Evolutionary conservation across 495 filamentous ascomycete genomes (phyloP), one percentile per base, ranked within the genome.

Genomic region (Tricharina praecox): DNA sequence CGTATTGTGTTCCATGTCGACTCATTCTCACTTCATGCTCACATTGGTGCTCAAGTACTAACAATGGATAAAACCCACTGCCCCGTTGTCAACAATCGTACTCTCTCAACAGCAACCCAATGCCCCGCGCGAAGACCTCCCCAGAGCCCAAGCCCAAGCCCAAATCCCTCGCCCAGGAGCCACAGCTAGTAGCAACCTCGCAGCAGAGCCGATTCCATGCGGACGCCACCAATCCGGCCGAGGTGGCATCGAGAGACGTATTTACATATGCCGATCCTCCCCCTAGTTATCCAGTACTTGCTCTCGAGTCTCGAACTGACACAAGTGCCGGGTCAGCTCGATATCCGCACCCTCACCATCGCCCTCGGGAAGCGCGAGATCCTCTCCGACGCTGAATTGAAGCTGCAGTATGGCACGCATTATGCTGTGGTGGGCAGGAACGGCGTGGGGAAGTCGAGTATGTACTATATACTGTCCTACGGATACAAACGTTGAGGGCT

Each of bases 401-500:
- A 74, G 30, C 65, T 90, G 20, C 80, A 84, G 56, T 71, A 71
- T 9, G 80, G 81, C 0, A 64, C 74, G 21, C 70, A 77, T 40
- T 87, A 87, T 66, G 82, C 78, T 0, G 62, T 90, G 7, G 64
- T 86, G 18, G 82, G 82, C 0, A 67, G 80, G 19, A 90, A 90
- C 66, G 83, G 83, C 1, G 74, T 75, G 3, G 83, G 83, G 4
- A 90, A 90, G 61, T 82, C 78, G 15, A 90, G 78, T 82, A 56
- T 63, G 74, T 53, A 19, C n/a, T n/a, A n/a, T n/a, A n/a, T n/a
- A n/a, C n/a, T n/a, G n/a, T n/a, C n/a, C n/a, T 34, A 8, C 8
- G 19, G 28, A 19, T 35, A 20, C 15, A 23, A 24, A 13, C n/a
- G 5, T 40, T 53, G 23, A 51, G 32, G 21, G 23, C 40, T 33